Evolutionary conservation across 345 rosid species (phyloP).

Genomic region (Salix exigua): DNA sequence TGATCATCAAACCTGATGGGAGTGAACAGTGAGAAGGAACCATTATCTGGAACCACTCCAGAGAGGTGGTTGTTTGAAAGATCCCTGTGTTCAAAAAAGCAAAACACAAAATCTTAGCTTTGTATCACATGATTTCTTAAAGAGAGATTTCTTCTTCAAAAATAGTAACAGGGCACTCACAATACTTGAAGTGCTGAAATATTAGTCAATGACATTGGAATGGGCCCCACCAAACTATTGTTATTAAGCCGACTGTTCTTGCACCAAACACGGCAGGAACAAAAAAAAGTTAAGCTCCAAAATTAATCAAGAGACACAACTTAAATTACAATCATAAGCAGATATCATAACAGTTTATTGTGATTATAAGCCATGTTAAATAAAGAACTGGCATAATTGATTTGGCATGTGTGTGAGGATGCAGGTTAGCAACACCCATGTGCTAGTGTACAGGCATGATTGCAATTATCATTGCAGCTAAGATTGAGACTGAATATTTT

Average conservation of each 20-base stretch:
- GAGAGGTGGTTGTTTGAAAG: constrained; percentile 87
- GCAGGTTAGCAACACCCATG: not conserved
- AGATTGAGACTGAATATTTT: not conserved
- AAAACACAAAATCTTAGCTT: constrained; percentile 10
- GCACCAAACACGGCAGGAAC: constrained; percentile 31
- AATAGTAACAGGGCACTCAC: constrained; percentile 47
- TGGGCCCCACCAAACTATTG: constrained; percentile 76
- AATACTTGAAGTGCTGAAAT: constrained; percentile 85
- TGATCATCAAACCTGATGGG: constrained; percentile 74
- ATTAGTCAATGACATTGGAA: constrained; percentile 88
- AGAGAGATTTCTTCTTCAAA: not conserved
- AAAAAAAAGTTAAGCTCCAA: constrained; percentile 8
- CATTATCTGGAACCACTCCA: constrained; percentile 95
- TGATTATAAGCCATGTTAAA: not conserved
- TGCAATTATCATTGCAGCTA: not conserved
- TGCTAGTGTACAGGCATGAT: not conserved
- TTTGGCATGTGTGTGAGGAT: not conserved
- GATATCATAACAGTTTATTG: not conserved
- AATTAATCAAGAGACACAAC: constrained; percentile 2
- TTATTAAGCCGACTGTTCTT: constrained; percentile 94
- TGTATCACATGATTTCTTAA: not conserved
- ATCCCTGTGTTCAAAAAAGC: constrained; percentile 54
- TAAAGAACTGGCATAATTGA: not conserved
- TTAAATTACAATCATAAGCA: not conserved
- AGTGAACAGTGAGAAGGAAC: constrained; percentile 95